These are phyloP conservation scores for Sphagnum contortum DNA, from an alignment of 225 moss, liverwort and hornwort species.

Conservation along the genomic window DNA sequence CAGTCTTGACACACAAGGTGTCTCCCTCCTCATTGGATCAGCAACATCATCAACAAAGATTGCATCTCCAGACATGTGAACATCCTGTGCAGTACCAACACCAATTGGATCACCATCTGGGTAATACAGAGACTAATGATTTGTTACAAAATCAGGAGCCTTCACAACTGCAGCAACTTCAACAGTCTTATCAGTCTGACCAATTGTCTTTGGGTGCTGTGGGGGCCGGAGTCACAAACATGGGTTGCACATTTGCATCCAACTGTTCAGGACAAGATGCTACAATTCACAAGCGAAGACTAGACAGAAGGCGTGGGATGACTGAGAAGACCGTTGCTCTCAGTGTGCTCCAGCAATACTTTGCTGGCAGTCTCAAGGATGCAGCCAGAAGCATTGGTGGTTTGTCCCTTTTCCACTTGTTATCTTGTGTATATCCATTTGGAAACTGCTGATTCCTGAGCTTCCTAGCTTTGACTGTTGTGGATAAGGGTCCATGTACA, in stretches of 20 bases:
- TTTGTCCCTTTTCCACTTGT: slow-evolving; percentile 23
- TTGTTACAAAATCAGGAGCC: no score
- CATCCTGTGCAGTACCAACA: slow-evolving; percentile 16
- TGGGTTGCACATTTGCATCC: no score
- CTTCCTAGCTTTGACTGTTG: no score
- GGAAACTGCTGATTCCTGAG: no score
- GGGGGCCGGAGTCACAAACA: no score
- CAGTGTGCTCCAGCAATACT: slow-evolving; percentile 92
- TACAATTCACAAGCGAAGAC: slow-evolving; percentile 48
- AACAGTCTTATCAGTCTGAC: no score
- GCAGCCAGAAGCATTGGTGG: slow-evolving; percentile 99
- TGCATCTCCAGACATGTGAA: slow-evolving; percentile 20
- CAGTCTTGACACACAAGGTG: slow-evolving; percentile 10
- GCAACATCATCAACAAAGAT: slow-evolving; percentile 10
- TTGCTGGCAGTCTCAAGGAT: slow-evolving; percentile 95
- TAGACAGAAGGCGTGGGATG: slow-evolving; percentile 87
- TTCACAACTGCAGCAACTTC: no score
- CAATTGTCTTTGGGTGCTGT: no score
- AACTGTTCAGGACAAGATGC: slow-evolving; percentile 30
- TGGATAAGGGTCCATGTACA: no score
- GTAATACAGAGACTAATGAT: no score
- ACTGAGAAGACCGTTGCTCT: slow-evolving; percentile 93
- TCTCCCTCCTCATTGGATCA: slow-evolving; percentile 8
- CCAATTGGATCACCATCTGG: slow-evolving; percentile 4
- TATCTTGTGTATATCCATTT: no score